Conservation (phyloP, 371 early-diverging fungal species). For the Mortierella sp. region DNA sequence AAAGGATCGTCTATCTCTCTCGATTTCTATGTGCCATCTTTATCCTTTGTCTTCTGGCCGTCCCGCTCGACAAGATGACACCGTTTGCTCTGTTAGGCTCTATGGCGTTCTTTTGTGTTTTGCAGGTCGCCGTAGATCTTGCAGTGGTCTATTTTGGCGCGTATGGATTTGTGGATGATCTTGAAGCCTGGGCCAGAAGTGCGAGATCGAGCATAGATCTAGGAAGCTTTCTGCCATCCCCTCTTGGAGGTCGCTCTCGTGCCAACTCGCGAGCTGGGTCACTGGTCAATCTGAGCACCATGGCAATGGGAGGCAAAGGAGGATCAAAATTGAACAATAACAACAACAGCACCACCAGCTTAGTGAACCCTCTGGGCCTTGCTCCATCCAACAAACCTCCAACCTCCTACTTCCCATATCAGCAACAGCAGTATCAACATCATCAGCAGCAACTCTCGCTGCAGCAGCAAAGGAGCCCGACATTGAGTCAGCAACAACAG, state of each 20-base stretch:
- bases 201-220: slow-evolving; percentile 41
- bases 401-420: slow-evolving; percentile 5
- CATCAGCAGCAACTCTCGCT: slow-evolving; percentile 23
- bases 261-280: slow-evolving; percentile 26
- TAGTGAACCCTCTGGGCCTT: slow-evolving; percentile 1
- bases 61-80: slow-evolving; percentile 55
- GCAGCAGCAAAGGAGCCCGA: slow-evolving; percentile 20
- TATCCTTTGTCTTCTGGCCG: slow-evolving; percentile 61
- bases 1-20: slow-evolving; percentile 59
- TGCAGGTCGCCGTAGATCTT: slow-evolving; percentile 56
- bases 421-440: slow-evolving; percentile 7
- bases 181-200: slow-evolving; percentile 40
- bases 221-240: slow-evolving; percentile 31
- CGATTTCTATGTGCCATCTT: slow-evolving; percentile 61
- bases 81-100: slow-evolving; percentile 60
- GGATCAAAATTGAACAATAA: not conserved
- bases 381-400: not conserved
- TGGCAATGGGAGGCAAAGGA: not conserved
- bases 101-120: slow-evolving; percentile 61
- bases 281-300: slow-evolving; percentile 9
- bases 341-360: slow-evolving; percentile 11
- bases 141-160: slow-evolving; percentile 50
- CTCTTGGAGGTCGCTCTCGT: slow-evolving; percentile 27
- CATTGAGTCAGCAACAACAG: slow-evolving; percentile 34
- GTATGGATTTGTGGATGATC: slow-evolving; percentile 40